Evolutionary conservation across 164 flowering plant species (phyloP).

Genomic region (Euptelea pleiosperma): DNA sequence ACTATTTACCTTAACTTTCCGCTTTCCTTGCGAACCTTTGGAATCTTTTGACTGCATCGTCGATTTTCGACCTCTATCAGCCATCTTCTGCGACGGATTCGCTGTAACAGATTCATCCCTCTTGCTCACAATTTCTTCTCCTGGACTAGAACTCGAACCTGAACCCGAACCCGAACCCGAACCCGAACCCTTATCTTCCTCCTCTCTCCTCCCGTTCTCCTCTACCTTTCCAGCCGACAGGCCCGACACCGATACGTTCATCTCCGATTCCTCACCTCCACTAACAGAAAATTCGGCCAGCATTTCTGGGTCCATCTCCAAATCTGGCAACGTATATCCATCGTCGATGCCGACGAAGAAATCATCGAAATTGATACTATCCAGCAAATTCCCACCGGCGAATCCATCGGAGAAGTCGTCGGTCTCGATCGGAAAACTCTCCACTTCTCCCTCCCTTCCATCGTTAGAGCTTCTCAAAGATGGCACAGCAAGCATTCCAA

Average conservation of each 20-base stretch:
- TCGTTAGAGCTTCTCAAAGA: constrained; percentile 42
- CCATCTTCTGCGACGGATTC: constrained; percentile 14
- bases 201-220: constrained; percentile 19
- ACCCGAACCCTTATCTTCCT: constrained; percentile 35
- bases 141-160: constrained; percentile 22
- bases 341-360: constrained; percentile 57
- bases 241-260: constrained; percentile 17
- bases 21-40: constrained; percentile 48
- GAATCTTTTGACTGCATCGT: constrained; percentile 22
- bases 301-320: constrained; percentile 86
- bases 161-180: constrained; percentile 17
- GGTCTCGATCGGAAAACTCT: constrained; percentile 27
- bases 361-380: constrained; percentile 78
- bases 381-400: constrained; percentile 47
- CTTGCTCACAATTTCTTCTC: constrained; percentile 45
- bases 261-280: constrained; percentile 54
- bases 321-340: constrained; percentile 64
- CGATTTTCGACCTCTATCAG: constrained; percentile 32
- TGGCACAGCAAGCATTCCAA: constrained; percentile 68
- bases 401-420: constrained; percentile 44
- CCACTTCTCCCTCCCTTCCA: constrained; percentile 47
- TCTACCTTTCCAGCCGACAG: constrained; percentile 11
- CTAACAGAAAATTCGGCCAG: constrained; percentile 62
- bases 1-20: constrained; percentile 52
- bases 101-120: constrained; percentile 25